Evolutionary conservation across 75 land plant species (phyloP).

Genomic region (Chamaecyparis obtusa): DNA sequence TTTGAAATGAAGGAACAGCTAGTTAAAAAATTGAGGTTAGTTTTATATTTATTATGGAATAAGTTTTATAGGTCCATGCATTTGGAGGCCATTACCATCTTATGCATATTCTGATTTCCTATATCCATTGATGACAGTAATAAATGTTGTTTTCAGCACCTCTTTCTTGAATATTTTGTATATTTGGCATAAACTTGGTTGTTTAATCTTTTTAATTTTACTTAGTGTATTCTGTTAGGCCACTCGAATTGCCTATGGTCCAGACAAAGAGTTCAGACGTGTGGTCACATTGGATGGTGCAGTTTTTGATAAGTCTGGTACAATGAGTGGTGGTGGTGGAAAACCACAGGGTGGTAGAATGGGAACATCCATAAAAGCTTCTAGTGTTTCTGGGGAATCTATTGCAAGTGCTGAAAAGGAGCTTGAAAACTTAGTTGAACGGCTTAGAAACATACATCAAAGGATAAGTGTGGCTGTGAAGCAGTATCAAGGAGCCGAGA

Average conservation of each 20-base stretch:
- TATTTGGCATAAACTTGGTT: conserved; percentile 12
- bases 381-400: conserved; percentile 76
- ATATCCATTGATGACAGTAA: neutral
- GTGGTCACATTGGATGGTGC: conserved; percentile 95
- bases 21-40: neutral
- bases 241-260: conserved; percentile 88
- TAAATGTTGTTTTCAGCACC: neutral
- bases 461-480: conserved; percentile 47
- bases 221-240: conserved; percentile 45
- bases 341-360: conserved; percentile 94
- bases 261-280: conserved; percentile 68
- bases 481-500: conserved; percentile 64
- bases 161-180: neutral
- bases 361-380: conserved; percentile 78
- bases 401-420: conserved; percentile 71
- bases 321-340: conserved; percentile 97
- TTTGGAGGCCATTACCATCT: neutral
- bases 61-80: neutral
- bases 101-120: neutral
- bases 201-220: neutral
- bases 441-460: conserved; percentile 48
- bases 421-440: conserved; percentile 44
- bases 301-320: conserved; percentile 92
- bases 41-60: neutral
- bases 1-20: neutral